Conservation (phyloP, 345 rosid genomes). For the Citrus glauca region DNA sequence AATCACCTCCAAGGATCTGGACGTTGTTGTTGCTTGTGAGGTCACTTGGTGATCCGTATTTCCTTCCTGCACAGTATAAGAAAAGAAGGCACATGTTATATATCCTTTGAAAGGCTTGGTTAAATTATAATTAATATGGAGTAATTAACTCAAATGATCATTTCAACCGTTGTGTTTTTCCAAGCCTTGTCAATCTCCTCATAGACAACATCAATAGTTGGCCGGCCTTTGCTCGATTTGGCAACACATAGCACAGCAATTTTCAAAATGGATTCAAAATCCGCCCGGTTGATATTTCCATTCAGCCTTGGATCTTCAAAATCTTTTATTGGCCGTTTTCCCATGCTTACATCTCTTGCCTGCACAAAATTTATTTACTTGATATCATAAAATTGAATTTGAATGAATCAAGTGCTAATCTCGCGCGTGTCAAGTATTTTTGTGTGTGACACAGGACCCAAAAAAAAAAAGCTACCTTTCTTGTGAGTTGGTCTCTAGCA, state of each 20-base stretch:
- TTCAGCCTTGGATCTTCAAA: constrained; percentile 45
- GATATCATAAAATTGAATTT: too few species aligned
- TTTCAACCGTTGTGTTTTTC: constrained; percentile 32
- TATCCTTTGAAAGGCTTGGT: not conserved
- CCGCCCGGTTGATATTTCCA: constrained; percentile 33
- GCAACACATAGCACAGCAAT: constrained; percentile 50
- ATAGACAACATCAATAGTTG: constrained; percentile 38
- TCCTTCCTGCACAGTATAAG: constrained; percentile 12
- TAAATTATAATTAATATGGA: not conserved
- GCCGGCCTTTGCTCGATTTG: constrained; percentile 52
- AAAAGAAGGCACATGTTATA: not conserved
- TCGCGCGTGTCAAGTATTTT: too few species aligned
- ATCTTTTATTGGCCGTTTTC: constrained; percentile 41
- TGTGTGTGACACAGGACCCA: too few species aligned
- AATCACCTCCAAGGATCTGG: constrained; percentile 28
- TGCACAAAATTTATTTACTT: not conserved
- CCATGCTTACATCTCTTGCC: constrained; percentile 49
- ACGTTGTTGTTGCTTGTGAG: constrained; percentile 18
- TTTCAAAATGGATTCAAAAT: constrained; percentile 43
- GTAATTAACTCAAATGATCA: constrained; percentile 15
- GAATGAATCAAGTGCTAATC: too few species aligned
- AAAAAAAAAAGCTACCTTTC: constrained; percentile 35
- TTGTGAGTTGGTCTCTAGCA: constrained; percentile 62
- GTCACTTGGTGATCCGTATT: constrained; percentile 7
- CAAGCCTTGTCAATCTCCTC: constrained; percentile 48